Percentiles rank a stretch among this genome's conserved stretches.
These are phyloP conservation scores for Immersiporthe knoxdaviesiana DNA, from an alignment of 2,329 filamentous ascomycete genomes.

Conservation along the genomic window DNA sequence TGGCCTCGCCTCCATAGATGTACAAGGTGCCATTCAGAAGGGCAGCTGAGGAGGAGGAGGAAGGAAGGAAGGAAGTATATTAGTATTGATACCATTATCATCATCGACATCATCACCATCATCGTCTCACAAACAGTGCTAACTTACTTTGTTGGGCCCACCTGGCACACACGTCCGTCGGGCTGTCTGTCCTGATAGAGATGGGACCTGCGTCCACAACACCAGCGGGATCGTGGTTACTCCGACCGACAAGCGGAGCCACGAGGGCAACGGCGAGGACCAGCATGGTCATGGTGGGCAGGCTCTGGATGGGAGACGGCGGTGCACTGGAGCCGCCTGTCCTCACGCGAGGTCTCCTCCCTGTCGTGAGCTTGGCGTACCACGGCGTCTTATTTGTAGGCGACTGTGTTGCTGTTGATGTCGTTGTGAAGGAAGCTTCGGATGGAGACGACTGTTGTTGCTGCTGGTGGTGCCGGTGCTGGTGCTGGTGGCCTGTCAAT, in stretches of 20 bases:
- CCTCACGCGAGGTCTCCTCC: constrained; percentile 47
- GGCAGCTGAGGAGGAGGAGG: constrained; percentile 53
- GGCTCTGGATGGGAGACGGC: constrained; percentile 44
- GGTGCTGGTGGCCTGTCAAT: neutral
- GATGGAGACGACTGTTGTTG: neutral
- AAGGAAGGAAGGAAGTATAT: neutral
- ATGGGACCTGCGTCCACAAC: constrained; percentile 55
- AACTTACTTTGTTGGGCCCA: constrained; percentile 66
- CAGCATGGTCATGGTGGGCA: constrained; percentile 52
- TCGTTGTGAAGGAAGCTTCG: constrained; percentile 24
- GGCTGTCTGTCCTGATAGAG: constrained; percentile 47
- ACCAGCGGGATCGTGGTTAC: constrained; percentile 44
- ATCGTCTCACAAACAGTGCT: neutral
- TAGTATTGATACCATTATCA: no score
- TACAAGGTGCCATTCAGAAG: constrained; percentile 76
- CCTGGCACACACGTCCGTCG: constrained; percentile 63
- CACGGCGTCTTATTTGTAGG: constrained; percentile 40
- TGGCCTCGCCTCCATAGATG: constrained; percentile 73
- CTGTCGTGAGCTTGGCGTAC: constrained; percentile 48
- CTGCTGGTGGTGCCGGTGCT: neutral
- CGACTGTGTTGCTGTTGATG: constrained; percentile 25
- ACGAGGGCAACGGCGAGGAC: constrained; percentile 55
- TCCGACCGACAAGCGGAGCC: constrained; percentile 51
- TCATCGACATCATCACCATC: no score
- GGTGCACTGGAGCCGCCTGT: constrained; percentile 48